phyloP scores from a whole-genome alignment of 2,329 filamentous ascomycete genomes.

The Paecilomyces variotii region DNA sequence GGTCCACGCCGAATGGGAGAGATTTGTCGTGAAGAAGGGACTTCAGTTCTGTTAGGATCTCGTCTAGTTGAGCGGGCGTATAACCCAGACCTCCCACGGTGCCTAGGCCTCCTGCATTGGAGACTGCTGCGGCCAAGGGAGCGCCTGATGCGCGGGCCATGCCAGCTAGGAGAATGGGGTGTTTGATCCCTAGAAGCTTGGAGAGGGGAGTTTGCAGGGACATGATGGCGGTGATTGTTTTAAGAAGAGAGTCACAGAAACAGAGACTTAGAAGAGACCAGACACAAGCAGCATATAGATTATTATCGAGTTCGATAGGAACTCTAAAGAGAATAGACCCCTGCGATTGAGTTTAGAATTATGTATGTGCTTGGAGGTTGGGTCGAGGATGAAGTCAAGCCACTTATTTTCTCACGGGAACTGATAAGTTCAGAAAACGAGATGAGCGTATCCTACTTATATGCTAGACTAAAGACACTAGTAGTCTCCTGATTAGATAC shows the following conservation, averaged over 20 bases:
- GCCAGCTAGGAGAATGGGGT: slow-evolving; percentile 85
- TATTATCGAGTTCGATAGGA: background rate
- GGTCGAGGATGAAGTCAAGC: background rate
- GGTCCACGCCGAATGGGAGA: slow-evolving; percentile 83
- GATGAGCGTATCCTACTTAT: background rate
- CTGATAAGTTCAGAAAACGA: background rate
- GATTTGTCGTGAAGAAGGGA: slow-evolving; percentile 56
- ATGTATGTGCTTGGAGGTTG: too few relatives aligned
- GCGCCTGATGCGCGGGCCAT: slow-evolving; percentile 84
- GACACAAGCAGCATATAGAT: background rate
- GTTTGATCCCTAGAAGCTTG: slow-evolving; percentile 69
- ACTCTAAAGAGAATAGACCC: background rate
- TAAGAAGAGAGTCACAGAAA: background rate
- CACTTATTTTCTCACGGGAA: background rate
- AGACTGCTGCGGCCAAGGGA: slow-evolving; percentile 73
- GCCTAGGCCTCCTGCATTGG: slow-evolving; percentile 75
- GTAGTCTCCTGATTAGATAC: background rate
- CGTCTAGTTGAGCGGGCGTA: slow-evolving; percentile 64
- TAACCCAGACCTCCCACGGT: slow-evolving; percentile 58
- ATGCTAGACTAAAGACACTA: background rate
- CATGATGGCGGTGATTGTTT: slow-evolving; percentile 15
- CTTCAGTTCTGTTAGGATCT: slow-evolving; percentile 82
- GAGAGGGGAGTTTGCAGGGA: slow-evolving; percentile 70
- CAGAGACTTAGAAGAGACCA: background rate
- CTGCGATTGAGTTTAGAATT: background rate